Evolutionary conservation across 306 rosid species (phyloP).

Genomic region (Crataegus laevigata): DNA sequence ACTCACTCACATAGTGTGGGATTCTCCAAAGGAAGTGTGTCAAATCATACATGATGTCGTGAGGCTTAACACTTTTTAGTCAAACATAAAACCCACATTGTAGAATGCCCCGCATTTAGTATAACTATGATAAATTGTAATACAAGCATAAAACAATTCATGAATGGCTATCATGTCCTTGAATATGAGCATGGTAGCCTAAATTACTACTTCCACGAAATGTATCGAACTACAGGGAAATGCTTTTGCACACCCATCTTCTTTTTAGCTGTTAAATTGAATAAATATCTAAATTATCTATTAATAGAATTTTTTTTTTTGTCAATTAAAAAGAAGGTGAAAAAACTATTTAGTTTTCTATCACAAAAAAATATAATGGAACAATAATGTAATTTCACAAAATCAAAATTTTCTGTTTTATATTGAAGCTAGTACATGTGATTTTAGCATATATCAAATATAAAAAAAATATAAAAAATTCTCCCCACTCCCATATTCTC

Average conservation of each 20-base stretch:
- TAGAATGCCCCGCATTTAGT: slow-evolving; percentile 4
- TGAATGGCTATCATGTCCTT: neutral
- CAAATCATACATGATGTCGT: slow-evolving; percentile 4
- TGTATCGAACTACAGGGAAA: neutral
- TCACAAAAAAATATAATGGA: too few relatives aligned
- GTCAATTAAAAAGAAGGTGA: too few relatives aligned
- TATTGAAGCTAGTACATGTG: too few relatives aligned
- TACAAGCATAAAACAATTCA: neutral
- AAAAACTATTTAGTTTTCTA: too few relatives aligned
- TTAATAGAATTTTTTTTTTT: too few relatives aligned
- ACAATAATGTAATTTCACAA: too few relatives aligned
- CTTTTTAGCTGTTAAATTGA: too few relatives aligned
- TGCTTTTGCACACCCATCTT: neutral
- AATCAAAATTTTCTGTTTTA: too few relatives aligned
- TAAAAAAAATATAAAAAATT: too few relatives aligned
- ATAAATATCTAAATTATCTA: too few relatives aligned
- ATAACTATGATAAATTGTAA: neutral
- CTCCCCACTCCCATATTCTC: too few relatives aligned
- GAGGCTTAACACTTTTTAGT: slow-evolving; percentile 3
- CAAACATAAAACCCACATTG: slow-evolving; percentile 20
- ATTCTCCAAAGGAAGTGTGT: slow-evolving; percentile 12
- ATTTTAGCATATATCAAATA: too few relatives aligned
- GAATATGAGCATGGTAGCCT: neutral
- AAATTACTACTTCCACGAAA: neutral
- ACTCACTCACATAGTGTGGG: slow-evolving; percentile 11